Percentiles rank a stretch among this genome's conserved stretches.
phyloP scores from a whole-genome alignment of 352 stramenopile genomes.

The Phytophthora tentaculata region DNA sequence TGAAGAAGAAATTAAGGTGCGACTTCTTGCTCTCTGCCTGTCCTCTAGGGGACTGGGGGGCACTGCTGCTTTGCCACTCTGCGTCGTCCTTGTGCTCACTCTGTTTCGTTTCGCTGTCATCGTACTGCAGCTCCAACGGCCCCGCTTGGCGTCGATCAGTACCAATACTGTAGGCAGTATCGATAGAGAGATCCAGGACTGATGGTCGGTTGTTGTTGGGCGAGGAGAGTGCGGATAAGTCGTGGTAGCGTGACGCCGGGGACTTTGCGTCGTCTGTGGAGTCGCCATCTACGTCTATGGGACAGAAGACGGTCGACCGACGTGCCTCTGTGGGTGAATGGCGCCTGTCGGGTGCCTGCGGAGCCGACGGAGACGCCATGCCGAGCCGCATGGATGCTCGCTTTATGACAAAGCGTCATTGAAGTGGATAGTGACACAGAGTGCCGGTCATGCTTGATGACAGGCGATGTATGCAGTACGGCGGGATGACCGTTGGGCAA shows the following conservation, averaged over 20 bases:
- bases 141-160: background rate
- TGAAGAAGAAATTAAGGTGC: constrained; percentile 43
- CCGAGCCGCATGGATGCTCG: constrained; percentile 33
- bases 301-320: constrained; percentile 22
- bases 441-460: constrained; percentile 12
- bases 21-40: background rate
- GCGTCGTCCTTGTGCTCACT: constrained; percentile 21
- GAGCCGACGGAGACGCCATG: constrained; percentile 15
- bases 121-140: constrained; percentile 1
- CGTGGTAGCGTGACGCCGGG: background rate
- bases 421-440: constrained; percentile 22
- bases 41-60: background rate
- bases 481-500: constrained; percentile 7
- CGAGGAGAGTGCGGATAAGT: constrained; percentile 5
- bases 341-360: background rate
- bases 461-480: background rate
- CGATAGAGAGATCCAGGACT: constrained; percentile 17
- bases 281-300: constrained; percentile 40
- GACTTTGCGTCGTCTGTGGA: constrained; percentile 26
- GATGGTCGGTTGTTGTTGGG: constrained; percentile 19
- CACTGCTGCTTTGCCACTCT: background rate
- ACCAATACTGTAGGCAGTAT: constrained; percentile 3
- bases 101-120: constrained; percentile 28
- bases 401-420: constrained; percentile 15
- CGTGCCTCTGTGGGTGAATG: background rate